Conservation (phyloP, 257 asterid genomes). For the Solanum etuberosum region DNA sequence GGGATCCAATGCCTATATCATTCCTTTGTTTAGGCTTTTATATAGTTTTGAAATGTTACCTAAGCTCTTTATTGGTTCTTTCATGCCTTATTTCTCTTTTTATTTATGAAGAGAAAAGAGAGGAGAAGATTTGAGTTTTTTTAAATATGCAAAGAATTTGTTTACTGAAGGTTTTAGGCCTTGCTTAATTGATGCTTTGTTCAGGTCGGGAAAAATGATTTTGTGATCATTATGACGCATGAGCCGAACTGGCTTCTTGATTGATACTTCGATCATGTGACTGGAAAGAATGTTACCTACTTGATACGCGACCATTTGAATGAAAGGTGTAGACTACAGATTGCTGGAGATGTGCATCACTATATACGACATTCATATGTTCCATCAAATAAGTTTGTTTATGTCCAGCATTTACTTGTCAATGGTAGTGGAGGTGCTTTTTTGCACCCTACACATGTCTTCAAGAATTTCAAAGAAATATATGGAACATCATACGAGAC, state of each 20-base stretch:
- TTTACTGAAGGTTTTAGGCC: neutral
- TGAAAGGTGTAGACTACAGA: slow-evolving; percentile 82
- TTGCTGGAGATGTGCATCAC: slow-evolving; percentile 95
- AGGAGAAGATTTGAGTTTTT: too few relatives aligned
- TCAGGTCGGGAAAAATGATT: slow-evolving; percentile 71
- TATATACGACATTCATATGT: slow-evolving; percentile 82
- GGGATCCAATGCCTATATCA: neutral
- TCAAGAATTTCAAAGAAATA: slow-evolving; percentile 48
- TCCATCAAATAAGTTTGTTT: slow-evolving; percentile 64
- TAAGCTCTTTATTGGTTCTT: neutral
- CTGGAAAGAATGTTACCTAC: slow-evolving; percentile 66
- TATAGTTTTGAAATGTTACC: neutral
- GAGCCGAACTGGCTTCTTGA: slow-evolving; percentile 96
- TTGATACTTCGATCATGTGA: slow-evolving; percentile 72
- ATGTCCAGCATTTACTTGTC: slow-evolving; percentile 83
- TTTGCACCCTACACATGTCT: slow-evolving; percentile 96
- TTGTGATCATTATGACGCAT: slow-evolving; percentile 92
- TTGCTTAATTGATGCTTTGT: neutral
- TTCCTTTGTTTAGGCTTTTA: neutral
- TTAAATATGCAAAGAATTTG: neutral
- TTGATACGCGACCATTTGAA: slow-evolving; percentile 69
- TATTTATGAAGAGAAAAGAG: too few relatives aligned
- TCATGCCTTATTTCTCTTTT: neutral
- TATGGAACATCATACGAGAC: slow-evolving; percentile 57
- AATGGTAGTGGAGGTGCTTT: slow-evolving; percentile 99